A percentile compares a stretch with the other conserved stretches of the same genome.
Evolutionary conservation across 2,329 filamentous ascomycete species (phyloP).

Genomic region (Fusarium piperis): DNA sequence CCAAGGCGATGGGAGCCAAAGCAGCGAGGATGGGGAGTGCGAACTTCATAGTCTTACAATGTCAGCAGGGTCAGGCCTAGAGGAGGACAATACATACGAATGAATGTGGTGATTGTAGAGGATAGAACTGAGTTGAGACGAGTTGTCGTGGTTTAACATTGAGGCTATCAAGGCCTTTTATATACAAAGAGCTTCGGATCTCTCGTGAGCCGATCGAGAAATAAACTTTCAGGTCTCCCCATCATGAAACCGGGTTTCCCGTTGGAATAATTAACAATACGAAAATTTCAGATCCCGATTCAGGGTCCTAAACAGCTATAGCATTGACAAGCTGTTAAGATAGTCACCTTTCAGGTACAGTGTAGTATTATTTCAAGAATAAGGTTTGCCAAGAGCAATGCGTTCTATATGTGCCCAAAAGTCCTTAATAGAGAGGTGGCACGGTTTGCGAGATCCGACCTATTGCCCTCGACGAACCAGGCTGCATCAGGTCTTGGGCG

Average conservation of each 20-base stretch:
- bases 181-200: background rate
- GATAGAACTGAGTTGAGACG: background rate
- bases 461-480: background rate
- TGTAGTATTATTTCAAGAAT: background rate
- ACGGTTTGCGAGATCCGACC: background rate
- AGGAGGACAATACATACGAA: background rate
- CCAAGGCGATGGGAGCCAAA: background rate
- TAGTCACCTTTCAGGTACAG: background rate
- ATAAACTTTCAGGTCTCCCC: background rate
- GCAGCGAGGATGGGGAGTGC: background rate
- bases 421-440: background rate
- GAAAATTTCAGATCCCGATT: background rate
- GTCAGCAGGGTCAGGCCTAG: background rate
- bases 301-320: background rate
- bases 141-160: background rate
- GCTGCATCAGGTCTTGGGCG: fast-evolving
- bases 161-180: background rate
- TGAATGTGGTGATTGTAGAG: background rate
- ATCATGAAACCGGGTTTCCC: background rate
- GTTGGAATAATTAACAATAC: background rate
- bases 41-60: background rate
- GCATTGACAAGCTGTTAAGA: background rate
- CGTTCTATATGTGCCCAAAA: background rate
- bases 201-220: background rate
- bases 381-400: background rate